A percentile compares a stretch with the other conserved stretches of the same genome.
These are phyloP conservation scores for Podaxis sp. DNA, from an alignment of 768 basidiomycete species.

Conservation along the genomic window DNA sequence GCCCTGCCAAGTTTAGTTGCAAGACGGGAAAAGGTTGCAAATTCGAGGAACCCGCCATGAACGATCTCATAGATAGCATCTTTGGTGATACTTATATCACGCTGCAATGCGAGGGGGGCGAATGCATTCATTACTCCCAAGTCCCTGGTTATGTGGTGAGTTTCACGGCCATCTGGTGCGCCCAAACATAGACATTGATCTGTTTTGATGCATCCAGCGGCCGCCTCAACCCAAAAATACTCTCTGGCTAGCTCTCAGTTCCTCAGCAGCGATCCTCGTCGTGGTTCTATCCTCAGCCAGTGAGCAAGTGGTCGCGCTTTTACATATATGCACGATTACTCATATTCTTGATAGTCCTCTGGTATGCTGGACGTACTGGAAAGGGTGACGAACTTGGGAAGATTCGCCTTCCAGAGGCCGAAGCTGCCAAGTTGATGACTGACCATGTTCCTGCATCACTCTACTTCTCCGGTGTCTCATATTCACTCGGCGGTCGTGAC, in stretches of 20 bases:
- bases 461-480: conserved; percentile 86
- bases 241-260: conserved; percentile 80
- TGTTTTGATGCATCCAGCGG: conserved; percentile 36
- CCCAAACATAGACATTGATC: background rate
- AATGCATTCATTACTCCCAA: conserved; percentile 91
- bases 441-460: conserved; percentile 94
- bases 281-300: conserved; percentile 69
- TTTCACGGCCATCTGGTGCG: background rate
- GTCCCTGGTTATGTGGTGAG: conserved; percentile 89
- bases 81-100: conserved; percentile 93
- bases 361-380: conserved; percentile 85
- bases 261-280: conserved; percentile 72
- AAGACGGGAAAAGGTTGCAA: conserved; percentile 68
- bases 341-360: conserved; percentile 51
- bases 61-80: conserved; percentile 87
- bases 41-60: conserved; percentile 98
- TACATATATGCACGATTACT: background rate
- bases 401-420: conserved; percentile 79
- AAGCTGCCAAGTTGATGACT: conserved; percentile 82
- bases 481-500: conserved; percentile 61
- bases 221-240: conserved; percentile 86
- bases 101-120: conserved; percentile 83
- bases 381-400: conserved; percentile 65
- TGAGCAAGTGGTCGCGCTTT: conserved; percentile 25
- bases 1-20: conserved; percentile 88